Conservation (phyloP, 2,329 filamentous ascomycete species). For the Microdochium bolleyi region DNA sequence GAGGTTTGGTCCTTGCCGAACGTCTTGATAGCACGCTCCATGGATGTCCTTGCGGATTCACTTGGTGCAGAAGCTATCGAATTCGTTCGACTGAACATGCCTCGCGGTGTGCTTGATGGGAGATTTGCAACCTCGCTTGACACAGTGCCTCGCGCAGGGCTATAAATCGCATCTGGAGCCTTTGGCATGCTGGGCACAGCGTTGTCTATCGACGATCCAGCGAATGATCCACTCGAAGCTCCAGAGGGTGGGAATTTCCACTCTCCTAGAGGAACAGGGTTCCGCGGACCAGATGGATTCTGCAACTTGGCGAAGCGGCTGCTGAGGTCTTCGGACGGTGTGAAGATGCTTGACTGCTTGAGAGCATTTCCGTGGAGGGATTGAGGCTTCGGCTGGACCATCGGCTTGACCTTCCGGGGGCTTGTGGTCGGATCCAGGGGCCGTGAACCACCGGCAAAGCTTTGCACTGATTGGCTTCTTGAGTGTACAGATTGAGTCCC, state of each 20-base stretch:
- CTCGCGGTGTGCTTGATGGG: conserved; percentile 56
- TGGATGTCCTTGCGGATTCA: conserved; percentile 15
- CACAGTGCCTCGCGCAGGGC: conserved; percentile 64
- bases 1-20: conserved; percentile 24
- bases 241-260: not conserved
- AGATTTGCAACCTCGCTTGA: conserved; percentile 57
- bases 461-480: not conserved
- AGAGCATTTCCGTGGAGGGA: conserved; percentile 56
- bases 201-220: conserved; percentile 38
- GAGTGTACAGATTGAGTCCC: not conserved
- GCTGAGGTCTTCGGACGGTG: conserved; percentile 38
- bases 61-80: conserved; percentile 35
- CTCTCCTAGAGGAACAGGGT: not conserved
- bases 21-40: conserved; percentile 17
- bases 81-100: conserved; percentile 52
- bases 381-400: conserved; percentile 59
- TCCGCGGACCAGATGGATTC: not conserved
- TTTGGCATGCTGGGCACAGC: conserved; percentile 56
- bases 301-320: conserved; percentile 51
- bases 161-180: conserved; percentile 68
- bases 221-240: not conserved
- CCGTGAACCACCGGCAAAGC: conserved; percentile 4
- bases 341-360: conserved; percentile 22
- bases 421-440: conserved; percentile 8
- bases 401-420: conserved; percentile 30